These are phyloP conservation scores for Microdochium paspali DNA, from an alignment of 2,329 filamentous ascomycete species.

Conservation along the genomic window DNA sequence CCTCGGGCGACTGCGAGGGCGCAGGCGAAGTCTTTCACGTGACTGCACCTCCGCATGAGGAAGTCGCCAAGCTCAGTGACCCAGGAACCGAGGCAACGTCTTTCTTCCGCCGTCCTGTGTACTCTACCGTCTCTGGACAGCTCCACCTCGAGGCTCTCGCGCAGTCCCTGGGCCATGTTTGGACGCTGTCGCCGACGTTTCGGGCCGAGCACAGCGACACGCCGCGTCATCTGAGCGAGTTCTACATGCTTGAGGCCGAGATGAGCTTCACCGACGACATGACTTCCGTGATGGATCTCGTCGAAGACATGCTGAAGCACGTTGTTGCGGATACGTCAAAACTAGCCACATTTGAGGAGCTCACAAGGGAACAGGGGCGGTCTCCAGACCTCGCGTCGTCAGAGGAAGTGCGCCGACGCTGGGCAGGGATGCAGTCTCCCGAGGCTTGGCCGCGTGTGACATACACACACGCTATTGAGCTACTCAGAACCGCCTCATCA, in stretches of 20 bases:
- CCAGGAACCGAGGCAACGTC: constrained; percentile 26
- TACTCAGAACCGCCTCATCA: constrained; percentile 45
- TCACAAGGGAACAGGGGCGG: constrained; percentile 31
- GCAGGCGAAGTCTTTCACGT: constrained; percentile 89
- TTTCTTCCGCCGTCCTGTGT: constrained; percentile 85
- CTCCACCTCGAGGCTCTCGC: constrained; percentile 88
- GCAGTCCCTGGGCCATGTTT: constrained; percentile 81
- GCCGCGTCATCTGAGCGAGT: constrained; percentile 87
- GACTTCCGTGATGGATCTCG: constrained; percentile 63
- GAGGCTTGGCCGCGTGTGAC: constrained; percentile 69
- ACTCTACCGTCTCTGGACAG: constrained; percentile 90
- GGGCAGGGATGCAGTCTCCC: constrained; percentile 53
- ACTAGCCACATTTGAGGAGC: constrained; percentile 33
- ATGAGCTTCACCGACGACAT: constrained; percentile 68
- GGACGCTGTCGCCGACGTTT: constrained; percentile 90
- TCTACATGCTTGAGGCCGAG: constrained; percentile 97
- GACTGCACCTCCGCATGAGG: constrained; percentile 11
- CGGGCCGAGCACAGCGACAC: constrained; percentile 91
- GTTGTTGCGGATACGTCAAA: constrained; percentile 28
- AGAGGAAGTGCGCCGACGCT: constrained; percentile 54
- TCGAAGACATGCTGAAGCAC: constrained; percentile 66
- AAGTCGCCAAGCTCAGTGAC: constrained; percentile 15
- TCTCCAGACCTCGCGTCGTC: constrained; percentile 32
- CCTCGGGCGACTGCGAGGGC: constrained; percentile 94
- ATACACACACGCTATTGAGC: constrained; percentile 67